Conservation (phyloP, 176 grass and related monocot genomes). For the Zoysia pacifica region DNA sequence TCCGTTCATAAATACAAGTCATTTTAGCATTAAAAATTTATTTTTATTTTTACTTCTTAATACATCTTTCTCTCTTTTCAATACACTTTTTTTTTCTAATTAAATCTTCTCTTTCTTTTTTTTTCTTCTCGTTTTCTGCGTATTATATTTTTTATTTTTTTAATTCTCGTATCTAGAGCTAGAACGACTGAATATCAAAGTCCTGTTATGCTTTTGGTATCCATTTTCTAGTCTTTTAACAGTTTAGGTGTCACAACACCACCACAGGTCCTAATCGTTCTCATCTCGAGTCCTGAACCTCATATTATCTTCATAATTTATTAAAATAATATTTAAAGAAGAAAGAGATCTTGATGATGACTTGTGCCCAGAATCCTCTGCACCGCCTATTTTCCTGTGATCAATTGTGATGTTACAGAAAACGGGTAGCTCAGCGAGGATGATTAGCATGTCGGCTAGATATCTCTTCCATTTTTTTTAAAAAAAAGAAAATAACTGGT, state of each 20-base stretch:
- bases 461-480: background rate
- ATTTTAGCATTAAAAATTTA: too few relatives aligned
- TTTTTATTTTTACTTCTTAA: too few relatives aligned
- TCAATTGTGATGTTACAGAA: constrained; percentile 4
- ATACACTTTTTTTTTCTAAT: too few relatives aligned
- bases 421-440: background rate
- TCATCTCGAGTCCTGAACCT: background rate
- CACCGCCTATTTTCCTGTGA: background rate
- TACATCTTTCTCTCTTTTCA: too few relatives aligned
- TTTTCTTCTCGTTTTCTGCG: too few relatives aligned
- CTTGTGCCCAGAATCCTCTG: background rate
- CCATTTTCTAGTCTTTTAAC: constrained; percentile 11
- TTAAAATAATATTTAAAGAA: background rate
- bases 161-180: too few relatives aligned
- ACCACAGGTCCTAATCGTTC: background rate
- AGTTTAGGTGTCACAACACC: background rate
- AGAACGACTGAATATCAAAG: background rate
- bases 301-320: too few relatives aligned
- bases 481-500: background rate
- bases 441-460: background rate
- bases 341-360: background rate
- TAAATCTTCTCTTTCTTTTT: too few relatives aligned
- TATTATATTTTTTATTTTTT: too few relatives aligned
- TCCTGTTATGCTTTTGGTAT: constrained; percentile 19
- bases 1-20: too few relatives aligned